Evolutionary conservation across 441 rosid genomes (phyloP), one percentile per base, ranked within the genome.

Genomic region (Aquilaria agallochum): DNA sequence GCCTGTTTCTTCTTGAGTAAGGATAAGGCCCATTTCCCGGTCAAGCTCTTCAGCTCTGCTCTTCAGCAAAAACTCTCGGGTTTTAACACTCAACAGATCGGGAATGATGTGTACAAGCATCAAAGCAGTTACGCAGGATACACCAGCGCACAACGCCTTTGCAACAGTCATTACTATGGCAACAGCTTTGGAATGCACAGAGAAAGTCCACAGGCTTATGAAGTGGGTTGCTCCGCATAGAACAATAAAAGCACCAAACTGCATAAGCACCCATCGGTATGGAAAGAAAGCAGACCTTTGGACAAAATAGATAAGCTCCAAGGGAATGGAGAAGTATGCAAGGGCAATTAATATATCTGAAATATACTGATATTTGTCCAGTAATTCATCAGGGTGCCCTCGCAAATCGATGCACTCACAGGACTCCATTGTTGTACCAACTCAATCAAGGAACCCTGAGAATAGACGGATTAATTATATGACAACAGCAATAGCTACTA

Each of bases 221-320:
- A 90, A 88, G 73, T 93, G 98, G 3, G 98, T 93, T 5, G 96
- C 95, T 47, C 98, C 98, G 63, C 98, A 93, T 53, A 93, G 96
- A 60, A 93, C 83, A 72, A 93, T 93, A 55, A 93, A 93, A 50
- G 96, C 95, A 45, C 98, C 97, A 54, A 93, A 93, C 74, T 90
- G 98, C 96, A 90, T 80, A 1, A 93, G 96, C 64, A 93, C 98
- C 97, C 97, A 88, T 85, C 88, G 79, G 70, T 90, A 93, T 0
- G 98, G 98, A 77, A 90, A 93, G 84, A 90, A 87, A 2, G 93
- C 86, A 1, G 95, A 87, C 70, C 80, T 93, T 59, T 93, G 92
- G 60, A 93, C 98, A 61, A 93, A 93, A 60, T 88, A 90, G 9
- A 93, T 88, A 56, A 90, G 91, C 81, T 90, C 97, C 2, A 93